phyloP scores from a whole-genome alignment of 2,329 filamentous ascomycete genomes.

The Botrytis sinoallii region DNA sequence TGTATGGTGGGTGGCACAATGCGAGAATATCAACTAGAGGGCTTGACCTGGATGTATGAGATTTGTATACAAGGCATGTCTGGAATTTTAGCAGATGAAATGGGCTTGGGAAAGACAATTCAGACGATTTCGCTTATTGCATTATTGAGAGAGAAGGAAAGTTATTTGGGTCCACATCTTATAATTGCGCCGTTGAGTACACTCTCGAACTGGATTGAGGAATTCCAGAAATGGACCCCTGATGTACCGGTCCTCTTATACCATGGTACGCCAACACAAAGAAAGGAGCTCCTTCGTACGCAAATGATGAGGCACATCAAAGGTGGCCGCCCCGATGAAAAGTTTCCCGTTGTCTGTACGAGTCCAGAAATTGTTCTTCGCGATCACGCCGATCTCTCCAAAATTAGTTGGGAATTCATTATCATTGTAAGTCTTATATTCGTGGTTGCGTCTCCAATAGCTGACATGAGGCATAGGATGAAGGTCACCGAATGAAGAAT shows the following conservation, averaged over 20 bases:
- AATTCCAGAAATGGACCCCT: conserved; percentile 88
- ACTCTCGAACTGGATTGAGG: conserved; percentile 91
- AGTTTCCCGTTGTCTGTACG: conserved; percentile 90
- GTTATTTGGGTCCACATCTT: conserved; percentile 80
- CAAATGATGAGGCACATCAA: conserved; percentile 68
- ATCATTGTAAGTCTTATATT: conserved; percentile 65
- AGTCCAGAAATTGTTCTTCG: conserved; percentile 95
- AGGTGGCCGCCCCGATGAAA: conserved; percentile 53
- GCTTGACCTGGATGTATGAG: conserved; percentile 83
- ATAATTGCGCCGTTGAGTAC: conserved; percentile 90
- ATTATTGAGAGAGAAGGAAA: conserved; percentile 79
- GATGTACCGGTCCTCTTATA: conserved; percentile 86
- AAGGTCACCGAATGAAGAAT: conserved; percentile 97
- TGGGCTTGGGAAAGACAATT: conserved; percentile 59
- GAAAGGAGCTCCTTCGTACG: conserved; percentile 72
- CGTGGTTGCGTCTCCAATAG: background rate
- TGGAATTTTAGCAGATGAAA: conserved; percentile 57
- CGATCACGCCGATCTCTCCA: conserved; percentile 75
- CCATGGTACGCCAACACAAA: conserved; percentile 76
- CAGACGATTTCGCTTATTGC: conserved; percentile 57
- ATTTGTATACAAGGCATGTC: conserved; percentile 64
- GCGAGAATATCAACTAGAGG: conserved; percentile 91
- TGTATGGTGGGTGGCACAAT: conserved; percentile 85
- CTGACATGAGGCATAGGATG: conserved; percentile 57
- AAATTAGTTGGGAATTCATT: conserved; percentile 95